These are phyloP conservation scores for Hericium erinaceus DNA, from an alignment of 768 basidiomycete species.

Conservation along the genomic window DNA sequence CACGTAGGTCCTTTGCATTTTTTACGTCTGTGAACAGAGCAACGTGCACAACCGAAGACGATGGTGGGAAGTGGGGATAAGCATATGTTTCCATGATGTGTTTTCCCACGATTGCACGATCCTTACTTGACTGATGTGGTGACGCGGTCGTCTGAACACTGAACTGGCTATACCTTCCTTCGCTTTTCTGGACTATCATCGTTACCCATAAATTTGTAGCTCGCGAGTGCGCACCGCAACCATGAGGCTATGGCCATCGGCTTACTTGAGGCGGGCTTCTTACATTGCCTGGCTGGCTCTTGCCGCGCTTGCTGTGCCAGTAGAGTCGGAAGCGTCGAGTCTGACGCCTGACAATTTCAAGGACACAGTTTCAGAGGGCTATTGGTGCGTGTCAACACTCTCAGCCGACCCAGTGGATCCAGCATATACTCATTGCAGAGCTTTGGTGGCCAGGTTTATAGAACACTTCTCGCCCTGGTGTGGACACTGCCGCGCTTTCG, in stretches of 20 bases:
- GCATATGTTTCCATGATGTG: constrained; percentile 42
- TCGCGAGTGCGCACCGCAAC: too few species aligned
- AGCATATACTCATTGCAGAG: not conserved
- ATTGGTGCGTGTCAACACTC: constrained; percentile 37
- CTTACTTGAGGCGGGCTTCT: not conserved
- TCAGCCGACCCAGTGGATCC: too few species aligned
- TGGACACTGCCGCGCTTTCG: constrained; percentile 67
- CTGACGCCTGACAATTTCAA: constrained; percentile 58
- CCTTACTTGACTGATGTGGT: not conserved
- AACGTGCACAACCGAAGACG: constrained; percentile 38
- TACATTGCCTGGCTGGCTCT: constrained; percentile 11
- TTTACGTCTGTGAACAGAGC: constrained; percentile 60
- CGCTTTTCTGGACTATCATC: not conserved
- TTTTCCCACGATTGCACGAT: constrained; percentile 7
- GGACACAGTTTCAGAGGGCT: constrained; percentile 40
- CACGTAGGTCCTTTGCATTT: constrained; percentile 52
- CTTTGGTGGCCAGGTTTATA: constrained; percentile 42
- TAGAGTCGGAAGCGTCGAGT: constrained; percentile 17
- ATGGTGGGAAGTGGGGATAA: constrained; percentile 42
- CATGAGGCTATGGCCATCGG: constrained; percentile 1
- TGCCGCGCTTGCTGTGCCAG: constrained; percentile 9
- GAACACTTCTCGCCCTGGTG: constrained; percentile 89
- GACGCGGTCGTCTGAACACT: not conserved
- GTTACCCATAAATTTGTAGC: not conserved
- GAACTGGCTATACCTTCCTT: not conserved